A percentile compares a stretch with the other conserved stretches of the same genome.
Evolutionary conservation across 306 rosid genomes (phyloP).

Genomic region (Prunus kanzakura): DNA sequence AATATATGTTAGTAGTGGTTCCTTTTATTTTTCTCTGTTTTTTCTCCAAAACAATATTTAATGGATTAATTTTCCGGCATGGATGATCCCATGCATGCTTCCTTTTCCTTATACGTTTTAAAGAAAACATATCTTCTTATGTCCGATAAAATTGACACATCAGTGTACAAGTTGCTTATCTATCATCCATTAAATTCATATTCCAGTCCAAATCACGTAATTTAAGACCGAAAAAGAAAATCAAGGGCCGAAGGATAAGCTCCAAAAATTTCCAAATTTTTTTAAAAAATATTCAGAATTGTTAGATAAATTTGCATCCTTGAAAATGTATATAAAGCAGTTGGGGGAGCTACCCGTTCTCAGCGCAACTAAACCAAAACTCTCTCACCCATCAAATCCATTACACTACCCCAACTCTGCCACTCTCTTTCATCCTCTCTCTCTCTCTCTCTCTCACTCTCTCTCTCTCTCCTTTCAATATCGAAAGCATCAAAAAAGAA

Average conservation of each 20-base stretch:
- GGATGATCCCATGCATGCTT: background rate
- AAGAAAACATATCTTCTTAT: background rate
- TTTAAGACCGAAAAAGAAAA: background rate
- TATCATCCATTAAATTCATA: background rate
- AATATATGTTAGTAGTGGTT: background rate
- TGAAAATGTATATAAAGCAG: constrained; percentile 36
- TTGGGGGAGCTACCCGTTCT: constrained; percentile 16
- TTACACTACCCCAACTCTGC: background rate
- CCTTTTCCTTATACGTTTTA: background rate
- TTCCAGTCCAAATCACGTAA: background rate
- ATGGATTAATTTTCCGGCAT: constrained; percentile 6
- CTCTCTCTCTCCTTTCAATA: background rate
- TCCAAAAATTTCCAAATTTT: background rate
- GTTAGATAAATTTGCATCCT: background rate
- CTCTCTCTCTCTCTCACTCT: background rate
- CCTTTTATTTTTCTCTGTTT: background rate
- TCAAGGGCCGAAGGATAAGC: background rate
- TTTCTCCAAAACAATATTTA: background rate
- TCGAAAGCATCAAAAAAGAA: constrained; percentile 11
- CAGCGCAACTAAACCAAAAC: background rate
- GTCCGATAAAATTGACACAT: background rate
- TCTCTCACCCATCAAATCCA: constrained; percentile 4
- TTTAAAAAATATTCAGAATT: background rate
- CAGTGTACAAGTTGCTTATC: background rate
- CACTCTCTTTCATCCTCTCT: background rate